A percentile compares a stretch with the other conserved stretches of the same genome.
These are phyloP conservation scores for Lojkania enalia DNA, from an alignment of 2,329 filamentous ascomycete genomes.

Conservation along the genomic window DNA sequence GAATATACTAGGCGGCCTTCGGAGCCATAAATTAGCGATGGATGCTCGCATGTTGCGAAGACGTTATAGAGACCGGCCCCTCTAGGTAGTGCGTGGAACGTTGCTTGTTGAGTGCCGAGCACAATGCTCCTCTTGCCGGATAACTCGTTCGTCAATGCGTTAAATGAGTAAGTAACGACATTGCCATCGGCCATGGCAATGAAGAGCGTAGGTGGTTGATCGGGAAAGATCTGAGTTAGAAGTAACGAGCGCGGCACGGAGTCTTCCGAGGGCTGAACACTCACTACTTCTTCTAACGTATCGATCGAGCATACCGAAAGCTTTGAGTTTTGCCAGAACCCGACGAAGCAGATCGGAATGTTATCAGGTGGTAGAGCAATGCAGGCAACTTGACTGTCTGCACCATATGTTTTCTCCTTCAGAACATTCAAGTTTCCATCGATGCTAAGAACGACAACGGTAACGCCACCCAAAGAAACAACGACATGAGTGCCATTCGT, in stretches of 20 bases:
- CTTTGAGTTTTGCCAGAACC: conserved; percentile 83
- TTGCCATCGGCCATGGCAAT: conserved; percentile 91
- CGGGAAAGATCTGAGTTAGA: conserved; percentile 72
- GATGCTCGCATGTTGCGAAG: conserved; percentile 92
- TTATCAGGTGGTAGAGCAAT: conserved; percentile 71
- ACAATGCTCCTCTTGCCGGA: conserved; percentile 78
- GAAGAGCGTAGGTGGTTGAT: conserved; percentile 75
- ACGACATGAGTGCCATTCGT: conserved; percentile 71
- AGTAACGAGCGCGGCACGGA: conserved; percentile 83
- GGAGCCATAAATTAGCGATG: conserved; percentile 87
- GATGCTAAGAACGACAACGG: conserved; percentile 70
- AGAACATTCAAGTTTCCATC: conserved; percentile 60
- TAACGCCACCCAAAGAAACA: conserved; percentile 75
- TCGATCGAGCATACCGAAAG: conserved; percentile 73
- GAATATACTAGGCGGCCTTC: conserved; percentile 91
- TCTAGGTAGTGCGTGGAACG: conserved; percentile 76
- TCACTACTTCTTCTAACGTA: conserved; percentile 67
- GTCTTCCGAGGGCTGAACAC: conserved; percentile 59
- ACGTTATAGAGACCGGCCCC: conserved; percentile 70
- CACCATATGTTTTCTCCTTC: conserved; percentile 62
- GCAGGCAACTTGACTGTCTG: conserved; percentile 80
- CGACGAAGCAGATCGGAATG: conserved; percentile 72
- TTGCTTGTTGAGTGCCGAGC: conserved; percentile 82
- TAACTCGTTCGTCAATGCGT: conserved; percentile 63
- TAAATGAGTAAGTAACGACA: conserved; percentile 80